Evolutionary conservation across 2,329 filamentous ascomycete species (phyloP).

Genomic region (Ascosphaera apis): DNA sequence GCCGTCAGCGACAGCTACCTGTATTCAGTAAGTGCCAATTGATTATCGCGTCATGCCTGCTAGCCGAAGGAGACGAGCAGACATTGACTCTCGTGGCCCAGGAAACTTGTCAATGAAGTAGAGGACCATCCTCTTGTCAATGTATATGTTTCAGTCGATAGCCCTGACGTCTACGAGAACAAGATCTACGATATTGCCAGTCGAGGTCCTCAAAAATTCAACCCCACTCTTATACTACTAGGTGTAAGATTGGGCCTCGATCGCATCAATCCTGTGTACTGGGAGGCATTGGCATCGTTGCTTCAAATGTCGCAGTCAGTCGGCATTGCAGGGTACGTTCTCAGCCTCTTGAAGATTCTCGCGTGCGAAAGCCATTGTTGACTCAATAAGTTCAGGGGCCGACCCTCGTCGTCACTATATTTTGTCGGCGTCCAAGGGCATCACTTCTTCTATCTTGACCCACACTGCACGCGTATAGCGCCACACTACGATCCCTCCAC

Average conservation of each 20-base stretch:
- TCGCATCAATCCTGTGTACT: slow-evolving; percentile 82
- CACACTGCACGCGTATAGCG: slow-evolving; percentile 60
- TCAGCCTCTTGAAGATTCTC: slow-evolving; percentile 8
- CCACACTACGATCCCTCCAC: slow-evolving; percentile 37
- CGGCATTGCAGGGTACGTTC: slow-evolving; percentile 65
- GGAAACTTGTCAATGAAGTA: slow-evolving; percentile 3
- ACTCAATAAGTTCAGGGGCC: slow-evolving; percentile 36
- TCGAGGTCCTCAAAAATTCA: slow-evolving; percentile 34
- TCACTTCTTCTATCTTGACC: slow-evolving; percentile 83
- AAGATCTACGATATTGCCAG: slow-evolving; percentile 53
- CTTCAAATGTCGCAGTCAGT: slow-evolving; percentile 82
- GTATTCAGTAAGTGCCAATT: slow-evolving; percentile 50
- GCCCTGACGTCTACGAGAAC: slow-evolving; percentile 82
- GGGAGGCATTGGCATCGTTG: slow-evolving; percentile 69
- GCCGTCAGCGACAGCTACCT: slow-evolving; percentile 82
- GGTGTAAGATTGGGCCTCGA: slow-evolving; percentile 82
- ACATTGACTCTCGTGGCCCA: slow-evolving; percentile 1
- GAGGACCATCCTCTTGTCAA: slow-evolving; percentile 22
- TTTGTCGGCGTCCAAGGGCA: slow-evolving; percentile 52
- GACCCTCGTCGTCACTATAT: slow-evolving; percentile 72
- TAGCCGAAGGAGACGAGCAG: not conserved
- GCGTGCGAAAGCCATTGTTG: slow-evolving; percentile 3
- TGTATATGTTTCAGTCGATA: slow-evolving; percentile 77
- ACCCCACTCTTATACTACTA: slow-evolving; percentile 70
- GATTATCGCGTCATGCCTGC: no score